Evolutionary conservation across 1,284 basidiomycete genomes (phyloP).

Genomic region (Caloboletus inedulis): DNA sequence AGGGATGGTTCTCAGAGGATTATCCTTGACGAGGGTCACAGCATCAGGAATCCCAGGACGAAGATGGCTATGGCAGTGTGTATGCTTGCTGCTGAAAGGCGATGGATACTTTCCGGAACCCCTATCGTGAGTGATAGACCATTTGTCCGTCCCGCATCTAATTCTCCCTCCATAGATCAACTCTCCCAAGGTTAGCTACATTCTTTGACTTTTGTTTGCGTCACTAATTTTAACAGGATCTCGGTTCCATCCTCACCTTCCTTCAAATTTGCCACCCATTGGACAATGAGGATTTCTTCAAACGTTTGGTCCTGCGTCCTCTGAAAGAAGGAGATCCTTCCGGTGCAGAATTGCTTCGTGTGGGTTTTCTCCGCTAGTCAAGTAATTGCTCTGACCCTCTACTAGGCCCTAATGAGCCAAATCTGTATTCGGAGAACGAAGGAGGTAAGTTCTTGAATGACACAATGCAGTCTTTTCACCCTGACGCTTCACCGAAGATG

Average conservation of each 20-base stretch:
- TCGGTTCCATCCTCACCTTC: conserved; percentile 82
- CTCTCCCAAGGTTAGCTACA: conserved; percentile 55
- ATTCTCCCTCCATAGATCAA: conserved; percentile 59
- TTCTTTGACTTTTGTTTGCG: background rate
- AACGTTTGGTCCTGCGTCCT: conserved; percentile 69
- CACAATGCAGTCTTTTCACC: background rate
- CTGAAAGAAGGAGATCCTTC: conserved; percentile 62
- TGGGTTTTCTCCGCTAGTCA: conserved; percentile 33
- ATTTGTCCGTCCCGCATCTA: background rate
- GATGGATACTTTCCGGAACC: conserved; percentile 82
- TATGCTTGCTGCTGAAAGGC: conserved; percentile 66
- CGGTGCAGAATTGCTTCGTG: conserved; percentile 71
- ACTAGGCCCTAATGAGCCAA: conserved; percentile 77
- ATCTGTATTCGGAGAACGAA: conserved; percentile 84
- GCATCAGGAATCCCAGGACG: conserved; percentile 79
- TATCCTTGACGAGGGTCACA: conserved; percentile 87
- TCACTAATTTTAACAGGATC: conserved; percentile 50
- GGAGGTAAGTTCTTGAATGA: conserved; percentile 49
- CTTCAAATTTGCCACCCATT: conserved; percentile 78
- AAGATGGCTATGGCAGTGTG: conserved; percentile 77
- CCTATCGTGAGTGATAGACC: conserved; percentile 65
- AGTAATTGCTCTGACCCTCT: conserved; percentile 1
- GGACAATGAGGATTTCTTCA: conserved; percentile 78
- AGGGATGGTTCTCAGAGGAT: conserved; percentile 48
- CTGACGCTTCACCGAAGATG: conserved; percentile 51